Base-by-base conservation (phyloP, 257 asterid genomes). In the Solanum raphanifolium region DNA sequence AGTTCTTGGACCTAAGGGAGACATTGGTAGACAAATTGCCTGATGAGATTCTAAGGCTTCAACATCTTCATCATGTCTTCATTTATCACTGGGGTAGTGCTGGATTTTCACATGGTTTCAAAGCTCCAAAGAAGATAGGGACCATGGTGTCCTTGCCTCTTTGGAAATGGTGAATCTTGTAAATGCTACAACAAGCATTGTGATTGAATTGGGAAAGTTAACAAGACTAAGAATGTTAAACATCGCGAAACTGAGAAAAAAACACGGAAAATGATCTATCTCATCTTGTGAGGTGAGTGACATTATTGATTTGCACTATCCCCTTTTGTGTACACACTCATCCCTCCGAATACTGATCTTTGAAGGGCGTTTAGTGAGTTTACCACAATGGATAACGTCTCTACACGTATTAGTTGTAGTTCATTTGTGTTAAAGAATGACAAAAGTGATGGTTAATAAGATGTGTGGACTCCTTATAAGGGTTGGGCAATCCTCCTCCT, bases 171-270 rank as follows among this genome's bases (percentile, higher is more conserved):
- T 46, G 84, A 88, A 13, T 88, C 81, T 13, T 36, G 62, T 75
- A 35, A 72, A 87, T 23, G 87, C 85, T 25, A 74, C 65, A 9
- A 34, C n/a, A 16, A 83, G 81, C 21, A 83, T 34, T 29, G 85
- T 86, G 9, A 84, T 62, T n/a, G 90, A 90, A 48, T 43, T 87
- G n/a, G 90, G 88, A 38, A 90, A 85, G 65, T 83, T 90, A 76
- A 32, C 81, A 52, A 84, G 89, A 9, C 73, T 89, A 31, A 34
- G 84, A 82, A 81, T 32, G 46, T 52, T 90, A 31, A 73, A 86
- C 9, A 89, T 90, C 41, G 23, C 88, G 46, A 89, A 86, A 41
- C 65, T 89, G 84, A 87, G 83, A 74, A 69, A 75, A 65, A 87
- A 87, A 89, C 89, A 90, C 12, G 89, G 87, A 31, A 35, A 34